phyloP scores from a whole-genome alignment of 306 rosid genomes.

The Rosa persica region DNA sequence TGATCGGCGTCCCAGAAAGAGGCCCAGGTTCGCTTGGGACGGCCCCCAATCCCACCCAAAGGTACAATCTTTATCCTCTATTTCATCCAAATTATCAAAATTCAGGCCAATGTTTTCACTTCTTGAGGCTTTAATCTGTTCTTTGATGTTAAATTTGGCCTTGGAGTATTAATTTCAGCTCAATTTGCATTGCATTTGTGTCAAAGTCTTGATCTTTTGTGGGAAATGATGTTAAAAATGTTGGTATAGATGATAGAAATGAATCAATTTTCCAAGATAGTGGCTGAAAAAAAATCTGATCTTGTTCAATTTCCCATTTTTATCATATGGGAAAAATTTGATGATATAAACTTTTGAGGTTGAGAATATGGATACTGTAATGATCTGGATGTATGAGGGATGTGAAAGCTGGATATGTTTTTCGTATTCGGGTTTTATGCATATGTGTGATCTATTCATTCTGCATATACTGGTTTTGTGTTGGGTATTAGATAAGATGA shows the following conservation, averaged over 20 bases:
- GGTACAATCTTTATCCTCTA: constrained; percentile 29
- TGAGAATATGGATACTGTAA: background rate
- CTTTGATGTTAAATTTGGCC: background rate
- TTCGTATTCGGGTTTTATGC: background rate
- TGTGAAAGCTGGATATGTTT: background rate
- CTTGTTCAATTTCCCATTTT: background rate
- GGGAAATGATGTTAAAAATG: background rate
- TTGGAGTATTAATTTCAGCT: background rate
- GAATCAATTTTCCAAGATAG: background rate
- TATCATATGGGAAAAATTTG: background rate
- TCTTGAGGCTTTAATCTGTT: background rate
- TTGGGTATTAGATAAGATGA: constrained; percentile 15
- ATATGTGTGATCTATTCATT: constrained; percentile 7
- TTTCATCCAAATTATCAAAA: background rate
- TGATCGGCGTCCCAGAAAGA: constrained; percentile 59
- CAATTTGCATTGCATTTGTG: background rate
- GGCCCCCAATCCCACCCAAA: constrained; percentile 41
- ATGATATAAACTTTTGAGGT: background rate
- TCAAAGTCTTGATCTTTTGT: background rate
- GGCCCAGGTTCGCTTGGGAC: constrained; percentile 50
- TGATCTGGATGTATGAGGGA: constrained; percentile 21
- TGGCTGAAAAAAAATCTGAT: background rate
- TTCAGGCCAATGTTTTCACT: background rate
- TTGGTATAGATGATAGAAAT: background rate
- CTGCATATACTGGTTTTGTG: constrained; percentile 17